Conservation (phyloP, 306 rosid genomes). For the Cicer yamashitae region DNA sequence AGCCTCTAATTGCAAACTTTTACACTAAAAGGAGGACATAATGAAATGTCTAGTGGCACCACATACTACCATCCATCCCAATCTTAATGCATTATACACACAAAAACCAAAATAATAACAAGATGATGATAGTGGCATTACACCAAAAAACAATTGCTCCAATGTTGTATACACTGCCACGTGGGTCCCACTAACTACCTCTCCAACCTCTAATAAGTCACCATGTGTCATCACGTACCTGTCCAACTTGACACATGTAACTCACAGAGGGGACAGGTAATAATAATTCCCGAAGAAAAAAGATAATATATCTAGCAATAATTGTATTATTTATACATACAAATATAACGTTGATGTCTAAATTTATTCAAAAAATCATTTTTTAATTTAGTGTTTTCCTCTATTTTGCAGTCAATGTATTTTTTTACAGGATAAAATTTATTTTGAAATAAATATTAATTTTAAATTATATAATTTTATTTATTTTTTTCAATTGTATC, state of each 20-base stretch:
- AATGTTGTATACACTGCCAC: neutral
- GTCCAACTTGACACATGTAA: constrained; percentile 36
- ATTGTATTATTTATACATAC: no score
- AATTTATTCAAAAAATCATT: no score
- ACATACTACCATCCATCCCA: neutral
- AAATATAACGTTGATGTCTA: no score
- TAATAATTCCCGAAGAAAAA: constrained; percentile 2
- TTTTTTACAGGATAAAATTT: no score
- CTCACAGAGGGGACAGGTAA: constrained; percentile 33
- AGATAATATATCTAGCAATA: no score
- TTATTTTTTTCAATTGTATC: no score
- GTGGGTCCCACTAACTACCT: neutral
- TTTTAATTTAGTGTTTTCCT: no score
- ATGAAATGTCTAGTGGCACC: constrained; percentile 3
- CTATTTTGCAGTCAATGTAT: no score
- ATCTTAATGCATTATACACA: neutral
- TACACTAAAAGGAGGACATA: neutral
- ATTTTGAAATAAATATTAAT: no score
- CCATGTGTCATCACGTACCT: neutral
- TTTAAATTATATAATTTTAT: no score
- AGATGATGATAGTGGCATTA: neutral
- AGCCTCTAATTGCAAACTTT: neutral
- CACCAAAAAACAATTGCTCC: constrained; percentile 7
- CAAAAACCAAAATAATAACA: neutral
- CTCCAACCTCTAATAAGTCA: neutral